Evolutionary conservation across 768 basidiomycete species (phyloP).

Genomic region (Candolleomyces efflorescens): DNA sequence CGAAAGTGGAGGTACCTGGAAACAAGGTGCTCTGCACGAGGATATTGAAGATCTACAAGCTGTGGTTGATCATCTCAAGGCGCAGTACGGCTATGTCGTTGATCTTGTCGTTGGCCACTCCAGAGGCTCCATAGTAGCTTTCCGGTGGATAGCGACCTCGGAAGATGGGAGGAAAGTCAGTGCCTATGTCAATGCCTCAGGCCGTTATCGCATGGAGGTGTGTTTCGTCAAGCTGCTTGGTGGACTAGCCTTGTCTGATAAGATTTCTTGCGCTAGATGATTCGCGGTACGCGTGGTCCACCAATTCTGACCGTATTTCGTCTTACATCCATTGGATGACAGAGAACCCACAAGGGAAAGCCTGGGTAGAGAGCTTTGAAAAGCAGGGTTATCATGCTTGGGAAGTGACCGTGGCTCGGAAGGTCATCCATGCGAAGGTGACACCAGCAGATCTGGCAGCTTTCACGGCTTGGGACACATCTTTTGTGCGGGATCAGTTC

Average conservation of each 20-base stretch:
- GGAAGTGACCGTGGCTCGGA: conserved; percentile 63
- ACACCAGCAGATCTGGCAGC: conserved; percentile 55
- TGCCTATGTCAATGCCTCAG: conserved; percentile 70
- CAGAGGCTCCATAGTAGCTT: conserved; percentile 63
- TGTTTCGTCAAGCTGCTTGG: conserved; percentile 21
- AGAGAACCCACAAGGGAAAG: conserved; percentile 20
- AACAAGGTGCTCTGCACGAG: conserved; percentile 50
- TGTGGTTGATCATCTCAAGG: conserved; percentile 60
- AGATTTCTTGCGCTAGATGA: conserved; percentile 27
- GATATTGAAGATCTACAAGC: conserved; percentile 64
- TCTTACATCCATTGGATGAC: not conserved
- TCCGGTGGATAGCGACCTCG: conserved; percentile 65
- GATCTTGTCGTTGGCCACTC: conserved; percentile 77
- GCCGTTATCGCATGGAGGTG: conserved; percentile 77
- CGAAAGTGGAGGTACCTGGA: conserved; percentile 69
- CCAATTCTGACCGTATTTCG: not conserved
- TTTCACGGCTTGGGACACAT: conserved; percentile 64
- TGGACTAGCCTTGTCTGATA: conserved; percentile 2
- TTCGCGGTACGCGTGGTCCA: conserved; percentile 30
- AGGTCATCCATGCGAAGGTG: conserved; percentile 47
- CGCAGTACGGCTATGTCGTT: conserved; percentile 58
- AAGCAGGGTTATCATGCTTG: conserved; percentile 59
- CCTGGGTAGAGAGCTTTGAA: conserved; percentile 48
- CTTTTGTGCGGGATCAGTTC: conserved; percentile 64
- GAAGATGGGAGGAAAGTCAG: conserved; percentile 52